A percentile compares a stretch with the other conserved stretches of the same genome.
Evolutionary conservation across 1,284 basidiomycete genomes (phyloP).

Genomic region (Ceratobasidium sp.): DNA sequence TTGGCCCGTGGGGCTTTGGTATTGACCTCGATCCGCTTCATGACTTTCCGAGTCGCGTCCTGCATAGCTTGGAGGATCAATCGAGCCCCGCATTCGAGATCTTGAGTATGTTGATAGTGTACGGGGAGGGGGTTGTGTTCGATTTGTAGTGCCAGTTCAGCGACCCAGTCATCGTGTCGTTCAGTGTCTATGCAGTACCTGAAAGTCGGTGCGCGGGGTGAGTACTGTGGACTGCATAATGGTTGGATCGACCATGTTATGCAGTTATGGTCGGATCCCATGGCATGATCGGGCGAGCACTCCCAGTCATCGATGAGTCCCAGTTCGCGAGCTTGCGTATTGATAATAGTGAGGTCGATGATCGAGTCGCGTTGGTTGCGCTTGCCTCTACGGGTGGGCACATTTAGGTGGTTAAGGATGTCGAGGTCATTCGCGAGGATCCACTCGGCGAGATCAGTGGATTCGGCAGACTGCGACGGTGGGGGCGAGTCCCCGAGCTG

Average conservation of each 20-base stretch:
- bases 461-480: not conserved
- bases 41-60: not conserved
- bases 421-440: slow-evolving; percentile 2
- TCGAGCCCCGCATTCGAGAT: not conserved
- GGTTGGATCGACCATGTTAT: not conserved
- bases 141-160: not conserved
- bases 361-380: slow-evolving; percentile 1
- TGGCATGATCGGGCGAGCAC: not conserved
- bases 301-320: not conserved
- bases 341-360: slow-evolving; percentile 27
- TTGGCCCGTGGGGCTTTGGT: not conserved
- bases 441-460: slow-evolving; percentile 29
- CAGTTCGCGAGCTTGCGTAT: not conserved
- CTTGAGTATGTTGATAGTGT: not conserved
- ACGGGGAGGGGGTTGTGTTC: not conserved
- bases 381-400: not conserved
- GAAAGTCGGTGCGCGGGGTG: not conserved
- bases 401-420: not conserved
- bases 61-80: slow-evolving; percentile 5
- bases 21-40: not conserved
- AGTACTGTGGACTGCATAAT: not conserved
- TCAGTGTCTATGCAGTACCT: not conserved
- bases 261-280: slow-evolving; percentile 4
- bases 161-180: not conserved
- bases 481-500: not conserved